Percentiles rank a stretch among this genome's conserved stretches.
These are phyloP conservation scores for Saccharomyces hybrid DNA, from an alignment of 1,139 yeast species.

Conservation along the genomic window DNA sequence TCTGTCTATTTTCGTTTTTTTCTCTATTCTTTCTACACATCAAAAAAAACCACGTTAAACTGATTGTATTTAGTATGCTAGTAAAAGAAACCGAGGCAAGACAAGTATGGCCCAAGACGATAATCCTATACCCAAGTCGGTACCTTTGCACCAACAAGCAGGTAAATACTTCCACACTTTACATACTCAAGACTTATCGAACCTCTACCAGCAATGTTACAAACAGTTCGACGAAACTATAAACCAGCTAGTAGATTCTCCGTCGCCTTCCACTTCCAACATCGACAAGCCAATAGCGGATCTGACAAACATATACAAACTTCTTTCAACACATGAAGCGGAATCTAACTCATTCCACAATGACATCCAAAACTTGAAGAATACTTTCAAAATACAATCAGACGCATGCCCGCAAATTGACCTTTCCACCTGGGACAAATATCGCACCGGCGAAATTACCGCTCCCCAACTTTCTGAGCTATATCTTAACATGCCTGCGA, in stretches of 20 bases:
- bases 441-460: constrained; percentile 6
- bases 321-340: constrained; percentile 2
- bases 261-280: constrained; percentile 4
- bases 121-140: constrained; percentile 9
- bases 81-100: background rate
- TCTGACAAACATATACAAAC: constrained; percentile 6
- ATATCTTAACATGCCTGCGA: constrained; percentile 1
- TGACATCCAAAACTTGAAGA: constrained; percentile 4
- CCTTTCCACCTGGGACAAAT: constrained; percentile 12
- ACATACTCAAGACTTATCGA: constrained; percentile 8
- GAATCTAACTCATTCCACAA: background rate
- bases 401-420: constrained; percentile 1
- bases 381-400: constrained; percentile 6
- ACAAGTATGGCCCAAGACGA: background rate
- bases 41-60: background rate
- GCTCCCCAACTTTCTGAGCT: constrained; percentile 11
- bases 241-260: constrained; percentile 12
- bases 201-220: constrained; percentile 7
- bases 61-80: background rate
- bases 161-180: constrained; percentile 13
- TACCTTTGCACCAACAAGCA: constrained; percentile 18
- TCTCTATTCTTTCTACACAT: background rate
- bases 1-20: background rate
- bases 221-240: constrained; percentile 16
- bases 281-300: constrained; percentile 6